phyloP scores from a whole-genome alignment of 768 basidiomycete species.

The Lactarius indigo region DNA sequence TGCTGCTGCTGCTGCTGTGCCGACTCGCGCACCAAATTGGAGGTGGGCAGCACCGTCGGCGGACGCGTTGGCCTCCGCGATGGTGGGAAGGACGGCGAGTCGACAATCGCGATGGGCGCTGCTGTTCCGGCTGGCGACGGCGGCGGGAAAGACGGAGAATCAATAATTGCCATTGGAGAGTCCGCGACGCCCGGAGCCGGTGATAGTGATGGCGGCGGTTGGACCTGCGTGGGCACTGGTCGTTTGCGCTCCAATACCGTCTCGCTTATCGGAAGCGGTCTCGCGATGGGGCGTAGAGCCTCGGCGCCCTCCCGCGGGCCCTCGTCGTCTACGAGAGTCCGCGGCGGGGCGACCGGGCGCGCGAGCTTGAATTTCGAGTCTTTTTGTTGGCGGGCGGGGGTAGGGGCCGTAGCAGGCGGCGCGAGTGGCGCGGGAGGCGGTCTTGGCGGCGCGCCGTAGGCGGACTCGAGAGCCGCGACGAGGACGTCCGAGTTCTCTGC shows the following conservation, averaged over 20 bases:
- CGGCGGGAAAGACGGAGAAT: constrained; percentile 25
- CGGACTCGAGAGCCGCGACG: constrained; percentile 18
- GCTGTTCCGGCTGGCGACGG: not conserved
- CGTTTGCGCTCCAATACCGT: constrained; percentile 11
- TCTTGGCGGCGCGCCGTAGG: constrained; percentile 15
- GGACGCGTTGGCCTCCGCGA: constrained; percentile 22
- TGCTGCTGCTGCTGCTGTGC: not conserved
- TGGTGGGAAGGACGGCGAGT: constrained; percentile 29
- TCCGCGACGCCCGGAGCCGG: not conserved
- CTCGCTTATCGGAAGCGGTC: constrained; percentile 21
- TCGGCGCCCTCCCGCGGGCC: constrained; percentile 4
- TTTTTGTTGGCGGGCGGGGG: constrained; percentile 4
- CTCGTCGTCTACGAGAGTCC: constrained; percentile 1
- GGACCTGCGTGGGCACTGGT: no score
- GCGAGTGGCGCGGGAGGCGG: not conserved
- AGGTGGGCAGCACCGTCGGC: constrained; percentile 23
- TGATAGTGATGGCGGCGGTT: no score
- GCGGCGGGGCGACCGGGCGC: constrained; percentile 10
- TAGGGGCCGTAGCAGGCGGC: not conserved
- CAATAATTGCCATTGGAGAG: constrained; percentile 14
- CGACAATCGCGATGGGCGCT: not conserved
- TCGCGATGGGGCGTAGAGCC: constrained; percentile 28
- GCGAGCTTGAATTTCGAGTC: constrained; percentile 29
- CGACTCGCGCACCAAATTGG: constrained; percentile 20
- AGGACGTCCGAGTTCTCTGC: constrained; percentile 17